Base-by-base conservation (phyloP, 2,329 filamentous ascomycete species). In the Cladosporium oxysporum region DNA sequence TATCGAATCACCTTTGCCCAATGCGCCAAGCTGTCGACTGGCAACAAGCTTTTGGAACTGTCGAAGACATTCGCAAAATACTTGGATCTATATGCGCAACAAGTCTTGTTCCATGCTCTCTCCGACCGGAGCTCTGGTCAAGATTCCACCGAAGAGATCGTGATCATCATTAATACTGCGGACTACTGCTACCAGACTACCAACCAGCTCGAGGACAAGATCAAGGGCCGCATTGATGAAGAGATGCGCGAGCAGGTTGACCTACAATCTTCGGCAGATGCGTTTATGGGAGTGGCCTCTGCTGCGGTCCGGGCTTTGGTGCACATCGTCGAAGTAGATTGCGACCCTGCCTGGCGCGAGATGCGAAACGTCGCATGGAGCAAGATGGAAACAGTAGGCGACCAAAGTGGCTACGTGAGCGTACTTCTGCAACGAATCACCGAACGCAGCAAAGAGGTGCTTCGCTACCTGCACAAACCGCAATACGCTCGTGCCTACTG, bases 351-450 rank as follows among this genome's bases (percentile, higher is more conserved):
- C 18, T 99, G 94, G 95, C 88, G 93, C 65, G 95, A 98, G 81
- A 99, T 99, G 95, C 90, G 90, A 69, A 97, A 97, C 75, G 96
- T 91, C 0, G 91, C 93, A 58, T 99, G 95, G 95, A 91, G 90
- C 77, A 93, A 91, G 69, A 91, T 99, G 83, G 95, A 98, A 72
- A 91, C 86, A 67, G 95, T 97, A 4, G 92, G 92, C 53, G 95
- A 99, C 76, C 93, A 97, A 75, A 97, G 93, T 78, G 89, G 91
- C 0, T 99, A 97, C 72, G 92, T 98, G 29, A 87, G 88, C 10
- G 92, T 96, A 76, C 83, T 99, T 2, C 80, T 97, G 57, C 86
- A 85, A 61, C 87, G 88, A 66, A 85, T 96, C 66, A 91, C 93
- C 74, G 82, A 84, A 4, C 89, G 88, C 69, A 86, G 91, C 16